Evolutionary conservation across 2,329 filamentous ascomycete genomes (phyloP).

Genomic region (Alternaria tenuissima): DNA sequence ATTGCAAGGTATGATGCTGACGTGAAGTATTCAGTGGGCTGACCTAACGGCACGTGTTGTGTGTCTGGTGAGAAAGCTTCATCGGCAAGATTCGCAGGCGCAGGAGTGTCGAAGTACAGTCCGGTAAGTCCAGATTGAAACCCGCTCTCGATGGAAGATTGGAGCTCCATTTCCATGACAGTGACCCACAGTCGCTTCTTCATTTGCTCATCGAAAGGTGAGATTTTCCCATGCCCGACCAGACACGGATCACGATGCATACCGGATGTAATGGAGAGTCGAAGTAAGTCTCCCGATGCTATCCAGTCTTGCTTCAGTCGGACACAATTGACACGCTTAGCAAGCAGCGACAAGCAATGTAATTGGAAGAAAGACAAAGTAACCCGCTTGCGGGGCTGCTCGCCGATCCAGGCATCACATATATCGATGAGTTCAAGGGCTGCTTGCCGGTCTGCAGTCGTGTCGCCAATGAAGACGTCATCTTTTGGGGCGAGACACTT

Average conservation of each 20-base stretch:
- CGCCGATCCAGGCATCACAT: constrained; percentile 53
- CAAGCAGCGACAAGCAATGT: constrained; percentile 60
- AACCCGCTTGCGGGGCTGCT: constrained; percentile 62
- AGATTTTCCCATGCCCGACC: constrained; percentile 42
- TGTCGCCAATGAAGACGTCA: constrained; percentile 55
- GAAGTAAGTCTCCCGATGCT: constrained; percentile 59
- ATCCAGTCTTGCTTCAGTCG: constrained; percentile 65
- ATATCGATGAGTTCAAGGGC: constrained; percentile 51
- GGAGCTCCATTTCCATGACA: constrained; percentile 64
- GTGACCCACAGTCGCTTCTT: constrained; percentile 66
- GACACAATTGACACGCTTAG: constrained; percentile 60
- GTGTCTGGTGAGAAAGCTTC: constrained; percentile 52
- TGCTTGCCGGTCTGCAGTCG: constrained; percentile 51
- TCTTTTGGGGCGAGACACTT: constrained; percentile 46
- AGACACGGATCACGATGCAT: constrained; percentile 60
- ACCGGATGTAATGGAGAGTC: constrained; percentile 62
- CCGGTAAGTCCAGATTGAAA: constrained; percentile 56
- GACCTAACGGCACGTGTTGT: constrained; percentile 31
- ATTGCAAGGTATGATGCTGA: constrained; percentile 39
- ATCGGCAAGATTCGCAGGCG: constrained; percentile 62
- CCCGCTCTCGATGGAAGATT: constrained; percentile 63
- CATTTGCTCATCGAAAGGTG: constrained; percentile 61
- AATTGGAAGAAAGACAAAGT: constrained; percentile 61
- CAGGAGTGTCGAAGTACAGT: constrained; percentile 59
- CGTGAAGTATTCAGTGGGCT: constrained; percentile 41